Evolutionary conservation across 2,329 filamentous ascomycete genomes (phyloP).

Genomic region (Aspergillus costaricaensis): DNA sequence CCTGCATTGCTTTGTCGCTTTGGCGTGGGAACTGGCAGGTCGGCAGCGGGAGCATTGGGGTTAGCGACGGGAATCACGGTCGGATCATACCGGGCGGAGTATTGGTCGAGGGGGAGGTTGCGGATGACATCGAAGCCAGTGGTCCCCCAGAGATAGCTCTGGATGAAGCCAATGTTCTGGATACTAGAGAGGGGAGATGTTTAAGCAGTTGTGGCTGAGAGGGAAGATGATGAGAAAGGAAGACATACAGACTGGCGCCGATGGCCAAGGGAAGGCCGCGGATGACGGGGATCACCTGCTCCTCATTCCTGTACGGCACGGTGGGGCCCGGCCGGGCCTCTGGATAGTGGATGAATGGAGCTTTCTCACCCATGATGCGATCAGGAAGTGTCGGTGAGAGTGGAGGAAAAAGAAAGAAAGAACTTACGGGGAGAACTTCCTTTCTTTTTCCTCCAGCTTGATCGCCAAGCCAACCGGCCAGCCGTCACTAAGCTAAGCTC

Average conservation of each 20-base stretch:
- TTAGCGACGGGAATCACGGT: conserved; percentile 53
- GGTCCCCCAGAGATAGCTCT: conserved; percentile 69
- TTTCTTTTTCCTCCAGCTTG: too few species aligned
- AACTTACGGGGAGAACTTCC: neutral
- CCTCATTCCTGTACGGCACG: conserved; percentile 50
- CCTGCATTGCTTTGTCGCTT: conserved; percentile 40
- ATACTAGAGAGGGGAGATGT: conserved; percentile 47
- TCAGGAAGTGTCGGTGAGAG: neutral
- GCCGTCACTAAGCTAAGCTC: too few species aligned
- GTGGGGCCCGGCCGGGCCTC: conserved; percentile 41
- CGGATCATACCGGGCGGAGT: conserved; percentile 58
- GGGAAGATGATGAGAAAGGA: neutral
- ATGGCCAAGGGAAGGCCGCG: conserved; percentile 65
- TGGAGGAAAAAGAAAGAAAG: neutral
- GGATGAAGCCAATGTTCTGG: conserved; percentile 61
- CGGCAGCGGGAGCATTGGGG: conserved; percentile 17
- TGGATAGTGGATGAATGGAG: conserved; percentile 41
- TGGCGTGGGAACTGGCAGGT: conserved; percentile 35
- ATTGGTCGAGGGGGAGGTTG: conserved; percentile 57
- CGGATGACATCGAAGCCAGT: conserved; percentile 65
- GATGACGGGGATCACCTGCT: conserved; percentile 68
- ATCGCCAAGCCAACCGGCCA: too few species aligned
- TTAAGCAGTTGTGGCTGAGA: neutral
- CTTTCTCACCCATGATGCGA: conserved; percentile 24
- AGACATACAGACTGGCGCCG: conserved; percentile 61